Evolutionary conservation across 306 rosid species (phyloP).

Genomic region (Hippophae tibetana): DNA sequence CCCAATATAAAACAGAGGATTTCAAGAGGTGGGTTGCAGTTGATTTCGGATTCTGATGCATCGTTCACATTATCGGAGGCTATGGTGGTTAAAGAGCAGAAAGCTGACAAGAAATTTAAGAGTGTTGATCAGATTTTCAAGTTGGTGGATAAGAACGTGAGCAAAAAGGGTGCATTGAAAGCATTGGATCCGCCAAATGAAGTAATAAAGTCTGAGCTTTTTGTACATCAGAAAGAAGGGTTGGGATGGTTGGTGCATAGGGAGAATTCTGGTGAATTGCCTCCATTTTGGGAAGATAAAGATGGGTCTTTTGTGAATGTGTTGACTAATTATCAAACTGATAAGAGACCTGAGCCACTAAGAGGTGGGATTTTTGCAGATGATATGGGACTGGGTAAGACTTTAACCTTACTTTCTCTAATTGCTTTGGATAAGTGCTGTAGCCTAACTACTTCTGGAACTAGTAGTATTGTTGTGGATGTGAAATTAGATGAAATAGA

Average conservation of each 20-base stretch:
- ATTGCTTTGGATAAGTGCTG: constrained; percentile 45
- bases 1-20: constrained; percentile 20
- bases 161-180: constrained; percentile 20
- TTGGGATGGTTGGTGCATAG: constrained; percentile 53
- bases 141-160: constrained; percentile 28
- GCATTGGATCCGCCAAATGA: constrained; percentile 35
- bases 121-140: constrained; percentile 43
- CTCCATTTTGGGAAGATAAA: constrained; percentile 67
- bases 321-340: constrained; percentile 41
- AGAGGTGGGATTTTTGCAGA: constrained; percentile 75
- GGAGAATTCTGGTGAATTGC: constrained; percentile 46
- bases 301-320: constrained; percentile 42
- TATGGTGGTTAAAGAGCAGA: constrained; percentile 45
- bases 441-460: constrained; percentile 2
- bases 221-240: constrained; percentile 61
- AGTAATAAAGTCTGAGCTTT: constrained; percentile 44
- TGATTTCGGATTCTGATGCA: constrained; percentile 30
- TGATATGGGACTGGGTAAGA: constrained; percentile 86
- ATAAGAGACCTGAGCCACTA: constrained; percentile 43
- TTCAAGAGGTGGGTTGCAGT: constrained; percentile 25
- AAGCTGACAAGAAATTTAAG: constrained; percentile 5
- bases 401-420: constrained; percentile 57
- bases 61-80: constrained; percentile 54
- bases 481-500: constrained; percentile 17
- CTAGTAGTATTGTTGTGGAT: constrained; percentile 7